These are phyloP conservation scores for Nicotiana obtusifolia DNA, from an alignment of 257 asterid genomes.

Conservation along the genomic window DNA sequence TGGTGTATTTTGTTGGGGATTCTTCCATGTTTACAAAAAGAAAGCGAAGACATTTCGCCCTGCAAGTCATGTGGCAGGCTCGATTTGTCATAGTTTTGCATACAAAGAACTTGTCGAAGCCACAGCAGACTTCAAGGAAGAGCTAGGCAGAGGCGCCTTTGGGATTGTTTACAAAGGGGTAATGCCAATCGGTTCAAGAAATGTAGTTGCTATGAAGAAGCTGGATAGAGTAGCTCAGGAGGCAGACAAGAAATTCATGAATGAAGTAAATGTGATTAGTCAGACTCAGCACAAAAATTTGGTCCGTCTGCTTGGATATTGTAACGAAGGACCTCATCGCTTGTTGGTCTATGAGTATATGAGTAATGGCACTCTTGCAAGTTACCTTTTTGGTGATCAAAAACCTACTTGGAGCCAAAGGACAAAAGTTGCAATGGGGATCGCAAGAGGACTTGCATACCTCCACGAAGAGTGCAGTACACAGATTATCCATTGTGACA, in stretches of 20 bases:
- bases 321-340: slow-evolving; percentile 40
- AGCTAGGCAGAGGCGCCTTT: slow-evolving; percentile 58
- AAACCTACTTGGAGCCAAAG: slow-evolving; percentile 46
- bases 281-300: slow-evolving; percentile 60
- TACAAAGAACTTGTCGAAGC: slow-evolving; percentile 37
- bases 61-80: not conserved
- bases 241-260: slow-evolving; percentile 47
- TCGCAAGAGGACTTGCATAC: slow-evolving; percentile 43
- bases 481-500: slow-evolving; percentile 59
- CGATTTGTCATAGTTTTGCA: slow-evolving; percentile 23
- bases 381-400: slow-evolving; percentile 23
- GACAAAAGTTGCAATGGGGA: slow-evolving; percentile 33
- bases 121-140: slow-evolving; percentile 35
- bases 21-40: slow-evolving; percentile 1
- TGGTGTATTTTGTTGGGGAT: not conserved
- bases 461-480: slow-evolving; percentile 53
- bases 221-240: slow-evolving; percentile 37
- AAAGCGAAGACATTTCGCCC: not conserved
- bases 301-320: slow-evolving; percentile 48
- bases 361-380: slow-evolving; percentile 42
- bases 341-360: slow-evolving; percentile 40
- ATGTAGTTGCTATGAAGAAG: slow-evolving; percentile 44
- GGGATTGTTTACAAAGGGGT: slow-evolving; percentile 57
- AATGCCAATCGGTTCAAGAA: not conserved
- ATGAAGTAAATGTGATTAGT: slow-evolving; percentile 49